These are phyloP conservation scores for Haematococcus lacustris DNA, from an alignment of 139 green algal species.

Conservation along the genomic window DNA sequence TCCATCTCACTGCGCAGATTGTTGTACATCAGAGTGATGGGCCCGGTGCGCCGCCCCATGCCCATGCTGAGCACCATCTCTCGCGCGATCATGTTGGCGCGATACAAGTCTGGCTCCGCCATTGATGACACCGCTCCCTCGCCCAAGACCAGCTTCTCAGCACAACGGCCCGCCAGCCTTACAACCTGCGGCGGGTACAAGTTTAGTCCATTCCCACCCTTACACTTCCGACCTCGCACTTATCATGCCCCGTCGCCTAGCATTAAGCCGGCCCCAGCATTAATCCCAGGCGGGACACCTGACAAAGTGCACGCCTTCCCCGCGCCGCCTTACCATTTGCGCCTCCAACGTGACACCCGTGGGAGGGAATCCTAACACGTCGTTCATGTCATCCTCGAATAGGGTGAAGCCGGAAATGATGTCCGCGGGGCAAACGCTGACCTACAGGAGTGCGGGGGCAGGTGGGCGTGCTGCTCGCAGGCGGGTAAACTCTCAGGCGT, in stretches of 20 bases:
- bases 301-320: no score
- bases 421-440: slow-evolving; percentile 36
- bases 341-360: slow-evolving; percentile 74
- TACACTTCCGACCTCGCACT: no score
- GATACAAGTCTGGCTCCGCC: slow-evolving; percentile 42
- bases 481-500: no score
- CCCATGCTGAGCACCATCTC: slow-evolving; percentile 83
- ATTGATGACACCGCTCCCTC: slow-evolving; percentile 58
- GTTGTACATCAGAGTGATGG: slow-evolving; percentile 64
- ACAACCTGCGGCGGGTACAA: slow-evolving; percentile 44
- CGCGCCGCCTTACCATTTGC: slow-evolving; percentile 43
- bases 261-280: no score
- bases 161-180: slow-evolving; percentile 63
- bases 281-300: no score
- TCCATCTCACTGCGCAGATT: no score
- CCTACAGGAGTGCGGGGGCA: no score
- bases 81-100: slow-evolving; percentile 72
- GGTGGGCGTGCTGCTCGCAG: no score
- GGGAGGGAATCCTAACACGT: slow-evolving; percentile 38
- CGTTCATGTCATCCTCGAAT: slow-evolving; percentile 50
- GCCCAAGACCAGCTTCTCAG: slow-evolving; percentile 77
- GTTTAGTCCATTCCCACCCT: no score
- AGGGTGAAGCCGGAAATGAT: slow-evolving; percentile 44
- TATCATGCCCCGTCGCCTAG: no score
- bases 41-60: slow-evolving; percentile 66